Conservation (phyloP, 2,329 filamentous ascomycete genomes). For the Diaporthe eres region DNA sequence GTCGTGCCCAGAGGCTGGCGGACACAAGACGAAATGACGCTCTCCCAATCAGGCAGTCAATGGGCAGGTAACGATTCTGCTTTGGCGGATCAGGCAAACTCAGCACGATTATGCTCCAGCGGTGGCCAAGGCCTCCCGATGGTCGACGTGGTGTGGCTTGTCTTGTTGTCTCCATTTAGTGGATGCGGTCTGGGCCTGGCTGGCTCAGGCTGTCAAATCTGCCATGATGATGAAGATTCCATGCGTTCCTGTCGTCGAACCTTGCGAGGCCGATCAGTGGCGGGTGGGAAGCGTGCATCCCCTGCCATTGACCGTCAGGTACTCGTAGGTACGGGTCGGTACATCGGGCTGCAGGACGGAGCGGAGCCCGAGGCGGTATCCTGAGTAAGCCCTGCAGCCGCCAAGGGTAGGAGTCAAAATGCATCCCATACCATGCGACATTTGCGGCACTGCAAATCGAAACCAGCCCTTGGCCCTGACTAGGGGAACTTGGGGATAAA, state of each 20-base stretch:
- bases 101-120: constrained; percentile 12
- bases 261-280: constrained; percentile 21
- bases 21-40: constrained; percentile 20
- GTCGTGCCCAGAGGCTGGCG: constrained; percentile 20
- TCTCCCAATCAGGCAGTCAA: constrained; percentile 17
- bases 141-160: constrained; percentile 21
- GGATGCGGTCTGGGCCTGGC: constrained; percentile 25
- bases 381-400: constrained; percentile 36
- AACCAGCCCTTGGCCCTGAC: constrained; percentile 23
- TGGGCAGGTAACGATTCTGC: constrained; percentile 27
- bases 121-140: constrained; percentile 16
- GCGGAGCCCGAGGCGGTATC: constrained; percentile 34
- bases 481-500: constrained; percentile 7
- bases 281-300: background rate
- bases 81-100: constrained; percentile 26
- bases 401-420: constrained; percentile 15
- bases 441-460: constrained; percentile 25
- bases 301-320: constrained; percentile 5
- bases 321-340: constrained; percentile 28
- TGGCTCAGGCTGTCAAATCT: constrained; percentile 18
- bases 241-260: constrained; percentile 33
- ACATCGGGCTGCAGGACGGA: constrained; percentile 31
- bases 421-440: constrained; percentile 24
- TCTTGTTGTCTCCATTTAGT: constrained; percentile 21
- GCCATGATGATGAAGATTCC: constrained; percentile 24